Evolutionary conservation across 2,329 filamentous ascomycete genomes (phyloP).

Genomic region (Diaporthe sp.): DNA sequence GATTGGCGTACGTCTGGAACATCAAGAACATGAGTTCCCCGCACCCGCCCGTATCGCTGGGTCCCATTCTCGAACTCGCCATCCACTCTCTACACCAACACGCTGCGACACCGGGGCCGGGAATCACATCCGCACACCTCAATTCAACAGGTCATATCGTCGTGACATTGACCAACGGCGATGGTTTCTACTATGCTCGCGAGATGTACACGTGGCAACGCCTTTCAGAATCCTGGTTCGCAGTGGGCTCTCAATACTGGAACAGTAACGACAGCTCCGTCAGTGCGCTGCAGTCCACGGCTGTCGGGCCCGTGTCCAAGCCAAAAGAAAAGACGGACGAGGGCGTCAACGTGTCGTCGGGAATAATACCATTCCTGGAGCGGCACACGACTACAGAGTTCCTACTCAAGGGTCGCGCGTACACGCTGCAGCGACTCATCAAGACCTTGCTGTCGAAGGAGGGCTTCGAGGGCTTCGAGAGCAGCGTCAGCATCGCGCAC

Average conservation of each 20-base stretch:
- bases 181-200: constrained; percentile 91
- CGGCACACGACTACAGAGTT: constrained; percentile 95
- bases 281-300: constrained; percentile 81
- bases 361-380: constrained; percentile 93
- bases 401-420: constrained; percentile 90
- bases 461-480: constrained; percentile 93
- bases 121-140: constrained; percentile 90
- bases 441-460: constrained; percentile 90
- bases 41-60: constrained; percentile 90
- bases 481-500: constrained; percentile 91
- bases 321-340: constrained; percentile 61
- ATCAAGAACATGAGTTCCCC: constrained; percentile 85
- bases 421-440: constrained; percentile 90
- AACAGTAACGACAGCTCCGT: constrained; percentile 95
- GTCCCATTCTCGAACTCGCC: constrained; percentile 89
- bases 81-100: constrained; percentile 83
- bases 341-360: constrained; percentile 79
- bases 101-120: constrained; percentile 80
- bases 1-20: constrained; percentile 95
- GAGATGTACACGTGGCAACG: constrained; percentile 93
- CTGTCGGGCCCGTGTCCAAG: constrained; percentile 70
- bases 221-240: constrained; percentile 98
- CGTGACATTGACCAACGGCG: constrained; percentile 93
- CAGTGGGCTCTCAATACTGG: constrained; percentile 98
- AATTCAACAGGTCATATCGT: constrained; percentile 90